Evolutionary conservation across 169 alveolate species (phyloP).

Genomic region (Plasmodium vivax): DNA sequence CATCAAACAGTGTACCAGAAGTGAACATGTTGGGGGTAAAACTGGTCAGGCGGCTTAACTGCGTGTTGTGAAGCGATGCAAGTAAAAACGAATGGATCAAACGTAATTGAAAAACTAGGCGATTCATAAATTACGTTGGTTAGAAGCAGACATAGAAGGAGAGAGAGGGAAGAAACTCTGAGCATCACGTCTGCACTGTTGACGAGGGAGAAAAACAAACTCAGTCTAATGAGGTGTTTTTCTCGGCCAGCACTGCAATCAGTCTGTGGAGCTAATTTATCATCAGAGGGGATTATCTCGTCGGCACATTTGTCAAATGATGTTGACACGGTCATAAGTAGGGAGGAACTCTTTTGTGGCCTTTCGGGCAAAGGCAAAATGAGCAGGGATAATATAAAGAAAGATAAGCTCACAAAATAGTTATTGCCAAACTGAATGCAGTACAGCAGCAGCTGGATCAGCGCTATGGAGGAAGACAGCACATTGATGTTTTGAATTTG

Average conservation of each 20-base stretch:
- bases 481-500: conserved; percentile 64
- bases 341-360: conserved; percentile 14
- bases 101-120: not conserved
- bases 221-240: conserved; percentile 51
- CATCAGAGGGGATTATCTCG: conserved; percentile 30
- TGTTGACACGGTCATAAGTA: conserved; percentile 41
- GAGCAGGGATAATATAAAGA: conserved; percentile 43
- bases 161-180: conserved; percentile 59
- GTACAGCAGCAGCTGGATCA: conserved; percentile 40
- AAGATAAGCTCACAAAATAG: conserved; percentile 61
- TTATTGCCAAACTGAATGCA: conserved; percentile 37
- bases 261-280: not conserved
- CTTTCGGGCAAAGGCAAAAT: conserved; percentile 59
- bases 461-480: conserved; percentile 46
- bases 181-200: conserved; percentile 2
- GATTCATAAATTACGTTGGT: conserved; percentile 39
- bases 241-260: conserved; percentile 4
- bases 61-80: not conserved
- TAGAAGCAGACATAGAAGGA: conserved; percentile 39
- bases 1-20: not conserved
- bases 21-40: not conserved
- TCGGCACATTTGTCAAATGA: conserved; percentile 61
- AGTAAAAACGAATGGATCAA: not conserved
- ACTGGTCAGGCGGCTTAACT: not conserved
- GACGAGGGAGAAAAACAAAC: conserved; percentile 37